Conservation (phyloP, 2,329 filamentous ascomycete species). For the Diaporthe citri region DNA sequence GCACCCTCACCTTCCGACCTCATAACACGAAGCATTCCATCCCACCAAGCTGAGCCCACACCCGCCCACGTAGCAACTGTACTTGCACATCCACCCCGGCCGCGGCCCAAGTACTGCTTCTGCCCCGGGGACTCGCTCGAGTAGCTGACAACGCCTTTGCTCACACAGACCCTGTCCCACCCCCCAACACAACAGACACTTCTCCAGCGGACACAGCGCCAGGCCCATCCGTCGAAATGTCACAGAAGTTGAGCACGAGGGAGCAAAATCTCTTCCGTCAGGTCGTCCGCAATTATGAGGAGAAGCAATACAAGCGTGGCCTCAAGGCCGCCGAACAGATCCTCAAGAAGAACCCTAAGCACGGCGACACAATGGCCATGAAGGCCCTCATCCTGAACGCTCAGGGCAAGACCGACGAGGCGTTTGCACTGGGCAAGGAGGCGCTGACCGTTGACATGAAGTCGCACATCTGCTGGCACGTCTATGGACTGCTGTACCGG, state of each 20-base stretch:
- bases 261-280: conserved; percentile 95
- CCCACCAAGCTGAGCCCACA: conserved; percentile 1
- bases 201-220: conserved; percentile 34
- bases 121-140: not conserved
- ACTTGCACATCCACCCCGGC: not conserved
- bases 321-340: conserved; percentile 97
- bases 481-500: conserved; percentile 94
- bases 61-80: not conserved
- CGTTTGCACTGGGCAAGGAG: conserved; percentile 91
- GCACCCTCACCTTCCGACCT: conserved; percentile 13
- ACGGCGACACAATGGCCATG: conserved; percentile 99
- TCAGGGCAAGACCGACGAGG: conserved; percentile 92
- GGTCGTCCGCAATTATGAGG: conserved; percentile 95
- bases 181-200: conserved; percentile 32
- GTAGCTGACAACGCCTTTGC: conserved; percentile 1
- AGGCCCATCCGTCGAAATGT: conserved; percentile 61
- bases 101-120: not conserved
- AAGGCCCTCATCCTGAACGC: conserved; percentile 97
- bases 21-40: conserved; percentile 6
- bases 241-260: conserved; percentile 83
- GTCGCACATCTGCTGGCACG: conserved; percentile 99
- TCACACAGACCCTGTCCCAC: not conserved
- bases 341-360: conserved; percentile 91
- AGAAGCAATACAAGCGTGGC: conserved; percentile 96
- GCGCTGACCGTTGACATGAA: conserved; percentile 98